Percentiles rank a stretch among this genome's conserved stretches.
phyloP scores from a whole-genome alignment of 2,329 filamentous ascomycete genomes.

The Neopestalotiopsis sp. region DNA sequence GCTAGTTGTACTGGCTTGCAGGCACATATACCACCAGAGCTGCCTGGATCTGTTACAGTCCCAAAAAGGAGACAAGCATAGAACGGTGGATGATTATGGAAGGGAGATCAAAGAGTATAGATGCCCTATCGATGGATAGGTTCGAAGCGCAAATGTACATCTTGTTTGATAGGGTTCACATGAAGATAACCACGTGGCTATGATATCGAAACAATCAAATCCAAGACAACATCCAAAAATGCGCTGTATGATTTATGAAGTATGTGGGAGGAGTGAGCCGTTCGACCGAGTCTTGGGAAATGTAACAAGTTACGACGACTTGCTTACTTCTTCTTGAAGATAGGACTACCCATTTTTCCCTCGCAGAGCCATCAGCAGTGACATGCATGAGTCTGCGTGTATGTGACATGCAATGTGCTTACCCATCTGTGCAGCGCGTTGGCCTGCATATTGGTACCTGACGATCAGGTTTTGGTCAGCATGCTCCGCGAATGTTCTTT shows the following conservation, averaged over 20 bases:
- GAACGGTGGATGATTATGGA: constrained; percentile 48
- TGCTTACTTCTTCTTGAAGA: no score
- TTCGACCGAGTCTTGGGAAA: background rate
- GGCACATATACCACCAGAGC: constrained; percentile 72
- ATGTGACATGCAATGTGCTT: no score
- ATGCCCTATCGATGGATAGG: constrained; percentile 62
- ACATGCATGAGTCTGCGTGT: no score
- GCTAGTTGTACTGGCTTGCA: constrained; percentile 71
- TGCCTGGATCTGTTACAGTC: constrained; percentile 72
- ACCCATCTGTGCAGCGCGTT: background rate
- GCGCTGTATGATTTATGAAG: background rate
- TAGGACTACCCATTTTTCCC: no score
- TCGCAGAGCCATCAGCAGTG: no score
- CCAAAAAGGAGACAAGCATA: constrained; percentile 51
- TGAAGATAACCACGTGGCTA: background rate
- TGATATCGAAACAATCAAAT: background rate
- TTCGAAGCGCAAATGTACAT: background rate
- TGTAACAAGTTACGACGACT: background rate
- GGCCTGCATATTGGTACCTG: background rate
- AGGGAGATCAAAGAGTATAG: constrained; percentile 53
- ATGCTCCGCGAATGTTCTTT: background rate
- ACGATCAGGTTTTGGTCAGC: constrained; percentile 1
- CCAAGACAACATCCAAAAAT: background rate
- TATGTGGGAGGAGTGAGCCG: background rate
- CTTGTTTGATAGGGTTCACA: background rate